These are phyloP conservation scores for peach (Prunus persica) DNA, from an alignment of 306 rosid genomes.

Conservation along the genomic window DNA sequence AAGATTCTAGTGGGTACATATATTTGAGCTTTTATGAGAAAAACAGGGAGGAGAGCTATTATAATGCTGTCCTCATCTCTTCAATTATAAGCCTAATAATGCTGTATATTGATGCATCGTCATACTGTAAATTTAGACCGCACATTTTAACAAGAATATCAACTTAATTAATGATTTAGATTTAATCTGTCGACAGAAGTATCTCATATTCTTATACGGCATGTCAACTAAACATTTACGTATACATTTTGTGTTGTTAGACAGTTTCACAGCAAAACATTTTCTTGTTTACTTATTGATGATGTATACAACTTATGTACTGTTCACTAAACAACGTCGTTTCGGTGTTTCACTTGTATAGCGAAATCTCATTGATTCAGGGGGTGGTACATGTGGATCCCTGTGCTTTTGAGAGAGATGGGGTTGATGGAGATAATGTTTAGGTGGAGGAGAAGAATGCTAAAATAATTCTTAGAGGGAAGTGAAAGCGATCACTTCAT, in stretches of 20 bases:
- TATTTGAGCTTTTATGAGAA: neutral
- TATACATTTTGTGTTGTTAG: too few species aligned
- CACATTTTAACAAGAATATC: neutral
- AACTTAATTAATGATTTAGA: neutral
- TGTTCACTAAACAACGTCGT: too few species aligned
- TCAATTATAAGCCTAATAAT: neutral
- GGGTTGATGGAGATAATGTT: conserved; percentile 19
- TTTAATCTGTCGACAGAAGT: neutral
- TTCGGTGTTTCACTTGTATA: too few species aligned
- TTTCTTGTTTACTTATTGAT: too few species aligned
- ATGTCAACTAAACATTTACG: too few species aligned
- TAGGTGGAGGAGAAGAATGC: conserved; percentile 3
- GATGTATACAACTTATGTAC: too few species aligned
- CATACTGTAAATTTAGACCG: too few species aligned
- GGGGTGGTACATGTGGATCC: neutral
- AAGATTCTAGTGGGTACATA: conserved; percentile 21
- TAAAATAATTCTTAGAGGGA: neutral
- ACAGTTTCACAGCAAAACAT: too few species aligned
- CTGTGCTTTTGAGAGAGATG: neutral
- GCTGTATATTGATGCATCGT: neutral
- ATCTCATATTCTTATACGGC: too few species aligned
- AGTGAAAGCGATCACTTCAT: conserved; percentile 24
- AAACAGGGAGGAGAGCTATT: conserved; percentile 2
- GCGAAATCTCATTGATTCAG: neutral
- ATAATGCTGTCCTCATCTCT: neutral